Base-by-base conservation (phyloP, 129 eudicot genomes). In the Tagetes erecta region DNA sequence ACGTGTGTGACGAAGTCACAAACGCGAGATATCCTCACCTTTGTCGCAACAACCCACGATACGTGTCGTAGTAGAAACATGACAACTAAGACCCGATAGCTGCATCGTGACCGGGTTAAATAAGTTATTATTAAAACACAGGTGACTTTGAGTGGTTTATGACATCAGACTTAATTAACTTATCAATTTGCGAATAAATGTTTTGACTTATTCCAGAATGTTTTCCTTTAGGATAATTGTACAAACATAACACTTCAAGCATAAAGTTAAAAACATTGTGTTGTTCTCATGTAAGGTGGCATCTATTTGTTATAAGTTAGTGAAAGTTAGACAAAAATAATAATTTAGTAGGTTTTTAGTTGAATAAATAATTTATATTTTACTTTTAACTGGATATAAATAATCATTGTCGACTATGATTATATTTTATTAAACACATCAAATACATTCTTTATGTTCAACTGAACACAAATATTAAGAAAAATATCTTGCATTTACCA, bases 231-330 rank as follows among this genome's bases (percentile, higher is more conserved):
- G 33, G 62, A 2, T 45, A 58, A 38, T 9, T 46, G 31, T 8
- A 57, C 81, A 77, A 68, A 6, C 36, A 58, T 37, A 45, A 77
- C 46, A 58, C 47, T 77, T 68, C 70, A 58, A 77, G 58, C 75
- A 50, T 68, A 57, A 58, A 77, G 75, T 77, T 77, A 77, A 77
- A 77, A 77, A 77, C 81, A 68, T 77, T 68, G 81, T 77, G 75
- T 68, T 68, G 75, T 68, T 75, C 81, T 77, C 47, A 67, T 35
- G 45, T 57, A 13, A 37, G 9, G 27, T 56, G 75, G 62, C 75
- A 44, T 58, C 68, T 57, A 44, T 68, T 45, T 69, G 38, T 68
- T 68, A 58, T 42, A 59, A 14, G 40, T 35, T 45, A 58, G 75
- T 6, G 63, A 68, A 35, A 58, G 52, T 44, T 56, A 20, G 36